Conservation (phyloP, 495 filamentous ascomycete genomes). For the Pyrenula aspistea region DNA sequence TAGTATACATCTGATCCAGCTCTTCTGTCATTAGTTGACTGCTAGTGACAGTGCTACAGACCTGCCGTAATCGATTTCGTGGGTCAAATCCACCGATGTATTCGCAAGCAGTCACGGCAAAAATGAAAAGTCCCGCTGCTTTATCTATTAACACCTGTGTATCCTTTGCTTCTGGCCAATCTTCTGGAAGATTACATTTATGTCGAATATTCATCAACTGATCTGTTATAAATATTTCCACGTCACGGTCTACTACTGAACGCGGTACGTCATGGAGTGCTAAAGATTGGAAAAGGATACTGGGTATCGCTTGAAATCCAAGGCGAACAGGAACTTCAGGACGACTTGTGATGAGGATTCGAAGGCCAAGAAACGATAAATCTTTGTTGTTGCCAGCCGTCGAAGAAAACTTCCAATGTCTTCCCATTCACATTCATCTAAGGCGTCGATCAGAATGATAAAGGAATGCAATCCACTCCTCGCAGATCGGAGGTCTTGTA, state of each 20-base stretch:
- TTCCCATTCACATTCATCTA: slow-evolving; percentile 12
- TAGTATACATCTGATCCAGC: slow-evolving; percentile 13
- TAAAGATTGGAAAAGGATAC: slow-evolving; percentile 5
- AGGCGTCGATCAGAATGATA: slow-evolving; percentile 11
- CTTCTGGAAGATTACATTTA: neutral
- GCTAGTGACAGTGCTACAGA: slow-evolving; percentile 6
- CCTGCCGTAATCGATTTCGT: slow-evolving; percentile 9
- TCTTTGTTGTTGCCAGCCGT: slow-evolving; percentile 8
- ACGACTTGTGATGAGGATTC: slow-evolving; percentile 16
- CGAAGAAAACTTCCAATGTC: slow-evolving; percentile 9
- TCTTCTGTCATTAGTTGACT: slow-evolving; percentile 2
- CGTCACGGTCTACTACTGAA: slow-evolving; percentile 8
- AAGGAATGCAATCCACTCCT: too few relatives aligned
- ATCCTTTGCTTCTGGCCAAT: slow-evolving; percentile 22
- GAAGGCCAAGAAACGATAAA: slow-evolving; percentile 7
- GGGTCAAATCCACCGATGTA: slow-evolving; percentile 17
- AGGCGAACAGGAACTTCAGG: slow-evolving; percentile 14
- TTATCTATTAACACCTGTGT: slow-evolving; percentile 20
- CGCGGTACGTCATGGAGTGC: slow-evolving; percentile 14
- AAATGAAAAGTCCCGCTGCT: slow-evolving; percentile 33
- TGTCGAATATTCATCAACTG: slow-evolving; percentile 2
- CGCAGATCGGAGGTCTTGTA: too few relatives aligned
- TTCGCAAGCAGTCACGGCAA: slow-evolving; percentile 26
- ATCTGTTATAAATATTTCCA: slow-evolving; percentile 3
- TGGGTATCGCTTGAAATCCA: slow-evolving; percentile 10